Base-by-base conservation (phyloP, 208 protist species). In the Wallacemonas sp. region DNA sequence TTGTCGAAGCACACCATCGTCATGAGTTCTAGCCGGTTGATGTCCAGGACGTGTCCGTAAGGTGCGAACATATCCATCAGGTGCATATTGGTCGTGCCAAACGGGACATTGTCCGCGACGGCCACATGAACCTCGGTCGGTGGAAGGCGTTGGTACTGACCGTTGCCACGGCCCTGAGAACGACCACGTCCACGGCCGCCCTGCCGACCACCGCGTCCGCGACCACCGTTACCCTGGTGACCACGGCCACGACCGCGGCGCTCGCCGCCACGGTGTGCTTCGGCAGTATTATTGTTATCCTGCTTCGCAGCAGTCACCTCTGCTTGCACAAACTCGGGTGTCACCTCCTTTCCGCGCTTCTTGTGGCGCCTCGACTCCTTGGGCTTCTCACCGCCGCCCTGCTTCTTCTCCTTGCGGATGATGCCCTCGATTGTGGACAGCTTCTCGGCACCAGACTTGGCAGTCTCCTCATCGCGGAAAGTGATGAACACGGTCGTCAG, bases 401-500 rank as follows among this genome's bases (percentile, higher is more conserved):
- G 18, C 50, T 65, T 77, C 70, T 69, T 67, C n/a, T 68, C 57
- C 1, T 59, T 45, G 42, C 16, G 52, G 7, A 72, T 76, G 26
- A 92, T 72, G 25, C 76, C 82, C 18, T 81, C 72, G 48, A 92
- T 78, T 2, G 59, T 73, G 2, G n/a, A 28, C 36, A 92, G 55
- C 55, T 82, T 82, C 14, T 57, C 64, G 54, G 29, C 55, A 20
- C 73, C 73, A 12, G 55, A 62, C 62, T 66, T 76, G 14, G 73
- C 76, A 0, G 76, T 67, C 26, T 78, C 74, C 29, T 84, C 81
- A 61, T 76, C 65, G 20, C 42, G 52, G 59, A 91, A 92, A 16
- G 80, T 96, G 49, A 96, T 79, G 54, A 93, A 92, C 0, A 96
- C 90, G 2, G 76, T 92, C 14, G 90, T 96, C 36, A 84, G 44